Evolutionary conservation across 108 stramenopile species (phyloP).

Genomic region (Nitzschia sp.): DNA sequence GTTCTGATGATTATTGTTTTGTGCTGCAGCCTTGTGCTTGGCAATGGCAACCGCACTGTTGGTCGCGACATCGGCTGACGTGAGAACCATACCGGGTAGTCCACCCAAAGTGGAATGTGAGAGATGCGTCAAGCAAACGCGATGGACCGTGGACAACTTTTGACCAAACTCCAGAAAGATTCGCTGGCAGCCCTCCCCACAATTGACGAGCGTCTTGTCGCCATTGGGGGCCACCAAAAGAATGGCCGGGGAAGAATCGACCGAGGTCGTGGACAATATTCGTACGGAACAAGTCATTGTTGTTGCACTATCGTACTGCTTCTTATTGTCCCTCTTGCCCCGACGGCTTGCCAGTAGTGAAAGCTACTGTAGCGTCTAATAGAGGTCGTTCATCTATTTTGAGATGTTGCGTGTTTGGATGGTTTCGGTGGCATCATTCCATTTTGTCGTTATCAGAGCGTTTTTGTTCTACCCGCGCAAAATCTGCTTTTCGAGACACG

Average conservation of each 20-base stretch:
- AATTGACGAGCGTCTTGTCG: conserved; percentile 78
- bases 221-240: conserved; percentile 65
- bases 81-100: conserved; percentile 83
- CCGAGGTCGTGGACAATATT: conserved; percentile 60
- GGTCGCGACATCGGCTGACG: conserved; percentile 60
- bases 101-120: conserved; percentile 71
- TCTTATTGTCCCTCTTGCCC: too few relatives aligned
- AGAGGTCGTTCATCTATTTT: too few relatives aligned
- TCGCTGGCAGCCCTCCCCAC: conserved; percentile 85
- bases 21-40: conserved; percentile 13
- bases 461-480: too few relatives aligned
- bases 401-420: too few relatives aligned
- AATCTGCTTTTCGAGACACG: too few relatives aligned
- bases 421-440: too few relatives aligned
- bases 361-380: too few relatives aligned
- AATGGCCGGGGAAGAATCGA: conserved; percentile 76
- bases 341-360: too few relatives aligned
- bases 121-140: conserved; percentile 75
- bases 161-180: conserved; percentile 77
- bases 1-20: conserved; percentile 15
- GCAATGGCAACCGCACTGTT: conserved; percentile 2
- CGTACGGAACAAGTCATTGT: conserved; percentile 73
- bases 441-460: too few relatives aligned
- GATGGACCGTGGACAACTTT: conserved; percentile 62
- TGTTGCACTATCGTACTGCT: too few relatives aligned